Conservation (phyloP, 2,329 filamentous ascomycete genomes). For the Talaromyces funiculosus region DNA sequence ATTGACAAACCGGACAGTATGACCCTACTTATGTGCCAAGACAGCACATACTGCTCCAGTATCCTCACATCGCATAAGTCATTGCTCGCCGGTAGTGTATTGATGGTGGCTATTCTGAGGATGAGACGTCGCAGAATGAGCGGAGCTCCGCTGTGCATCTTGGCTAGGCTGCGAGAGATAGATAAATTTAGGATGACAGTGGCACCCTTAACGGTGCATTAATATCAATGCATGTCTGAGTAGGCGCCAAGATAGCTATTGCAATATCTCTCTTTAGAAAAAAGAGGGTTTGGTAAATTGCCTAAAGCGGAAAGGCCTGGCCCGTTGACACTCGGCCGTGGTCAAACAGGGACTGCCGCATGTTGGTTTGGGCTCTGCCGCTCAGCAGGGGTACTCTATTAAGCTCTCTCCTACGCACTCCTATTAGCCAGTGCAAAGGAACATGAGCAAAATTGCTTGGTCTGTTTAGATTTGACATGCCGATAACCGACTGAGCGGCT, state of each 20-base stretch:
- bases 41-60: neutral
- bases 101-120: neutral
- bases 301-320: neutral
- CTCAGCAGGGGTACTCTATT: neutral
- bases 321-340: neutral
- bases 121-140: conserved; percentile 5
- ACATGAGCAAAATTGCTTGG: neutral
- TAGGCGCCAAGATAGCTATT: neutral
- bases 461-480: neutral
- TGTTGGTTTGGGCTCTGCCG: conserved; percentile 1
- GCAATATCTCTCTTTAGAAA: neutral
- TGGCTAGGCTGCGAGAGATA: neutral
- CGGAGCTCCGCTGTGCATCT: neutral
- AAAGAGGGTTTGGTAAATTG: neutral
- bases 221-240: neutral
- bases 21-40: conserved; percentile 8
- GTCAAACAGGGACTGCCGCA: conserved; percentile 8
- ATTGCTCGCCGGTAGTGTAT: neutral
- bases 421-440: neutral
- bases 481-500: neutral
- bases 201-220: neutral
- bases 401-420: neutral
- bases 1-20: neutral
- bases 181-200: neutral
- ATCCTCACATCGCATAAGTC: neutral